Evolutionary conservation across 1,284 basidiomycete genomes (phyloP), one percentile per base, ranked within the genome.

Genomic region (Golubevia pallescens): DNA sequence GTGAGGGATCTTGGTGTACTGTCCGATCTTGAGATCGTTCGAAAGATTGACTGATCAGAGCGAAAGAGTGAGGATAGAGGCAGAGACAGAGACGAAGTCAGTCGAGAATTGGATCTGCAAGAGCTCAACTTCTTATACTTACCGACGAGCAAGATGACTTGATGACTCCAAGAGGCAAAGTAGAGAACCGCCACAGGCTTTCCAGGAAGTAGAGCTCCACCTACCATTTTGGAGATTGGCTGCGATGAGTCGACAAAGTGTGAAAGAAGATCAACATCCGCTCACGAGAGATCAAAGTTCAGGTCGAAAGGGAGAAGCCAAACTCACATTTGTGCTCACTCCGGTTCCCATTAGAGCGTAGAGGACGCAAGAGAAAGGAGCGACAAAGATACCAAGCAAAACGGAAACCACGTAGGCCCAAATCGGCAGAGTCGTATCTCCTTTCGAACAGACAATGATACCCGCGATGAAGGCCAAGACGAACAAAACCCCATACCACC

Each of bases 401-500:
- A 78, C 52, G 13, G 73, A 58, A 1, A 74, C 61, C 23, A 77
- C 58, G 57, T 70, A 73, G 20, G 58, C 62, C 63, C 69, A 78
- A 62, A 62, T 68, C 3, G 76, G 79, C 5, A 84, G 65, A 10
- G 77, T 68, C 66, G 75, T 57, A 58, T 75, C 23, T 23, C 75
- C 70, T n/a, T 71, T 71, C 16, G 61, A 58, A 1, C 75, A 66
- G 21, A 77, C 68, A 20, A 74, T 48, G 23, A 83, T 51, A 19
- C 77, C 57, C 73, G 32, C 72, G 3, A 71, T 63, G 23, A 78
- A 76, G 4, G 67, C 63, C 42, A 75, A 24, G 10, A 62, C 48
- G 10, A 79, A 60, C 13, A 71, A 56, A 10, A n/a, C 23, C 0
- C 60, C 38, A 60, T 84, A 86, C 79, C 80, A 85, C 70, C 72